These are phyloP conservation scores for Alternaria dauci DNA, from an alignment of 2,329 filamentous ascomycete genomes.

Conservation along the genomic window DNA sequence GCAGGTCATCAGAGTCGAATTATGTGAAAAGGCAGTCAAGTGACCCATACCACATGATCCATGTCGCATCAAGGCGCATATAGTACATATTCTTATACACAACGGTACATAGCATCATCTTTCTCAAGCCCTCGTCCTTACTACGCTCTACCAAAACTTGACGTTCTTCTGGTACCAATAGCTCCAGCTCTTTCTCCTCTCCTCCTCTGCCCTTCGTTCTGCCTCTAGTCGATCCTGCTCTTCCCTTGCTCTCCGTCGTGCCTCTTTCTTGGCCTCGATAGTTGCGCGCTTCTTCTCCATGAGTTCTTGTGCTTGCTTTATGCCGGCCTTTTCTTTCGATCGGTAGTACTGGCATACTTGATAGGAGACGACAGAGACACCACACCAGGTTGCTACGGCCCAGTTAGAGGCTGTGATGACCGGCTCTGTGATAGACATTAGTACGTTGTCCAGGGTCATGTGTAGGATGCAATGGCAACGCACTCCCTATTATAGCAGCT, in stretches of 20 bases:
- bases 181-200: slow-evolving; percentile 47
- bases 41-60: neutral
- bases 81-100: slow-evolving; percentile 29
- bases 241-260: slow-evolving; percentile 55
- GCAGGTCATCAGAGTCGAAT: neutral
- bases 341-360: slow-evolving; percentile 84
- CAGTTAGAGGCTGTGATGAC: slow-evolving; percentile 79
- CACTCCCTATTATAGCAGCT: slow-evolving; percentile 79
- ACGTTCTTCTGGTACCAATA: slow-evolving; percentile 50
- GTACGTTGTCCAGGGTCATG: neutral
- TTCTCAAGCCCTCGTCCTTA: neutral
- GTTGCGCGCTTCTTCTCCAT: slow-evolving; percentile 73
- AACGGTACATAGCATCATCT: slow-evolving; percentile 20
- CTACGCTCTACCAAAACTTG: slow-evolving; percentile 42
- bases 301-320: slow-evolving; percentile 85
- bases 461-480: slow-evolving; percentile 23
- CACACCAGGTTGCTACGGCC: slow-evolving; percentile 80
- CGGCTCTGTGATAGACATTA: slow-evolving; percentile 56
- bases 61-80: neutral
- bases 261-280: slow-evolving; percentile 57
- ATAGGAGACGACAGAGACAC: slow-evolving; percentile 75
- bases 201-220: slow-evolving; percentile 39
- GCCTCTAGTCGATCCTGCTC: slow-evolving; percentile 50
- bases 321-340: slow-evolving; percentile 77
- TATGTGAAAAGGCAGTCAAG: neutral